Base-by-base conservation (phyloP, 805 yeast species). In the Hanseniaspora lachancei region DNA sequence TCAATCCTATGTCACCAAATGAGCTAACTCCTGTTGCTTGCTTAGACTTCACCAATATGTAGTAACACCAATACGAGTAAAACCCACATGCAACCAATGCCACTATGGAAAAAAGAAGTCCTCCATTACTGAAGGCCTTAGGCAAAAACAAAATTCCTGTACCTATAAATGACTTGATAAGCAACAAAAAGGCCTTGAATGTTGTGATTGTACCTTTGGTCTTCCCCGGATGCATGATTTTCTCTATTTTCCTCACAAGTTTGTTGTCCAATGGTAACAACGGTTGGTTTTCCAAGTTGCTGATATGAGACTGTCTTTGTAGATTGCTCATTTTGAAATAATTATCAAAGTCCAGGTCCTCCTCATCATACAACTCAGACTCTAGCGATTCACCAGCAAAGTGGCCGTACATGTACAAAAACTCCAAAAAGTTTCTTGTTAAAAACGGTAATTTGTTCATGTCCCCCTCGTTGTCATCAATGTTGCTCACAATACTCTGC, bases 371-470 rank as follows among this genome's bases (percentile, higher is more conserved):
- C 54, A 72, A 77, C 63, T 81, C 89, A 63, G 80, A 84, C 62
- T 84, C 91, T 54, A 85, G 74, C 41, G 81, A 79, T 67, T 85
- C 93, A 64, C 95, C 95, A 2, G 93, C 93, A 68, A 86, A 86
- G 70, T 86, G 91, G 7, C 95, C 95, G 67, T 86, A 86, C 8
- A 86, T 74, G 59, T 85, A 81, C 47, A 86, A 70, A 63, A 86
- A 86, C 66, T 86, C 93, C 61, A 85, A 72, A 60, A 86, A 86
- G 66, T 85, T 86, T 57, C 79, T 76, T 0, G 95, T 81, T 41
- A 84, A 66, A 57, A 81, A 74, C 10, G 80, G 77, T 2, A 73
- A 70, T 47, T 68, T 61, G 6, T 67, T 68, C 42, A 66, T 52
- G 20, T 65, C 66, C 42, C 34, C 55, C 15, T 44, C 38, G 16